Evolutionary conservation across 768 basidiomycete genomes (phyloP), one percentile per base, ranked within the genome.

Genomic region (Tricholoma hemisulphureum): DNA sequence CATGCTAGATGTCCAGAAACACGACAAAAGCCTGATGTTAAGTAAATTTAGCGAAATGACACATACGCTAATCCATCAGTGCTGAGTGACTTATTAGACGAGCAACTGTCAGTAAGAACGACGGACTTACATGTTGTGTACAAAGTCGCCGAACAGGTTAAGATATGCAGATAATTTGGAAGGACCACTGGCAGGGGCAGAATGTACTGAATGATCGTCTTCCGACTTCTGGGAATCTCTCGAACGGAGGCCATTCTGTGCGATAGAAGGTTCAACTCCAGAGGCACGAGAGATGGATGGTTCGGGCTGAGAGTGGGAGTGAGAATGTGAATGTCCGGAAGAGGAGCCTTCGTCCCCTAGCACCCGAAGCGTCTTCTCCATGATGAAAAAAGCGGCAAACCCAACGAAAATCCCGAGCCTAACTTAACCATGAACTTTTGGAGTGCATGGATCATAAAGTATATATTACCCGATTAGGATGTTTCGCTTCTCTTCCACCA

Each of bases 141-240:
- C 91, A 69, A 95, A 94, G 70, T 95, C 93, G 41, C 93, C 93
- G 69, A 94, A 93, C 53, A 95, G 78, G 73, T 96, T 96, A 51
- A 96, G 81, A 71, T 95, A 95, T 13, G 94, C 94, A 16, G 93
- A 95, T 53, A 94, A 75, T 71, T 91, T 92, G 37, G 93, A 89
- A 16, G 90, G 84, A 26, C 86, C 83, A 54, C 75, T 75, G 14
- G 70, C 68, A 56, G 69, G 67, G 28, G 62, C 63, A 52, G 68
- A 61, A 32, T 70, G 67, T 6, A 39, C 24, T 54, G 63, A 34
- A 49, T 59, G 46, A 53, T 58, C 56, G 37, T 59, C 55, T 37
- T 68, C 67, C 55, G 69, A 57, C 58, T 71, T 68, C 35, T 75
- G 69, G 48, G 67, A 54, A 32, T 73, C 77, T 54, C 88, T 78